These are phyloP conservation scores for Acidomyces sp. DNA, from an alignment of 495 filamentous ascomycete species.

Conservation along the genomic window DNA sequence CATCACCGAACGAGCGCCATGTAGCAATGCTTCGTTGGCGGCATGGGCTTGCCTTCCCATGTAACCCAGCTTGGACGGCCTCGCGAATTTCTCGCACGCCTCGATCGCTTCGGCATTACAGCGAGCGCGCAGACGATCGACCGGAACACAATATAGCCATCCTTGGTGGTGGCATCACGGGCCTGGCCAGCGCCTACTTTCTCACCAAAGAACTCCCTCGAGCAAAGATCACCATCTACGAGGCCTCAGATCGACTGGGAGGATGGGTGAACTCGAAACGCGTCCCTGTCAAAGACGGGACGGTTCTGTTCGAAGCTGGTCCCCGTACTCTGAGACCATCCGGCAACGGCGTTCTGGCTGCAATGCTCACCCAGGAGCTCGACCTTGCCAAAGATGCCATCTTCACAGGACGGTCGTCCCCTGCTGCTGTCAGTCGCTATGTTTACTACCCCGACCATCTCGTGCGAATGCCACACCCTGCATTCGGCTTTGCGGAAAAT, in stretches of 20 bases:
- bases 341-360: conserved; percentile 35
- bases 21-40: conserved; percentile 11
- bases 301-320: conserved; percentile 71
- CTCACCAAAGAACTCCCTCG: conserved; percentile 47
- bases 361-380: conserved; percentile 48
- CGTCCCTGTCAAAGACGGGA: conserved; percentile 44
- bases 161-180: conserved; percentile 82
- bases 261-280: conserved; percentile 70
- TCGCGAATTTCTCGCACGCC: no score
- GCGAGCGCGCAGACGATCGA: no score
- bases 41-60: conserved; percentile 2
- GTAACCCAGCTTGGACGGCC: no score
- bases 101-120: not conserved
- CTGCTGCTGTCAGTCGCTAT: conserved; percentile 52
- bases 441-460: conserved; percentile 89
- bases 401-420: conserved; percentile 36
- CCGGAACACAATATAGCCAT: conserved; percentile 53
- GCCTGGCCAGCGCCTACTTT: conserved; percentile 68
- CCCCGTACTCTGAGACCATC: conserved; percentile 59
- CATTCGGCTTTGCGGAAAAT: conserved; percentile 23
- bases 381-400: conserved; percentile 50
- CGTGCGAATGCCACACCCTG: conserved; percentile 48
- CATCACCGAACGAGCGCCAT: no score
- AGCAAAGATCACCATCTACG: conserved; percentile 62
- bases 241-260: conserved; percentile 53